Base-by-base conservation (phyloP, 306 rosid species). In the Oxytropis ochrocephala region DNA sequence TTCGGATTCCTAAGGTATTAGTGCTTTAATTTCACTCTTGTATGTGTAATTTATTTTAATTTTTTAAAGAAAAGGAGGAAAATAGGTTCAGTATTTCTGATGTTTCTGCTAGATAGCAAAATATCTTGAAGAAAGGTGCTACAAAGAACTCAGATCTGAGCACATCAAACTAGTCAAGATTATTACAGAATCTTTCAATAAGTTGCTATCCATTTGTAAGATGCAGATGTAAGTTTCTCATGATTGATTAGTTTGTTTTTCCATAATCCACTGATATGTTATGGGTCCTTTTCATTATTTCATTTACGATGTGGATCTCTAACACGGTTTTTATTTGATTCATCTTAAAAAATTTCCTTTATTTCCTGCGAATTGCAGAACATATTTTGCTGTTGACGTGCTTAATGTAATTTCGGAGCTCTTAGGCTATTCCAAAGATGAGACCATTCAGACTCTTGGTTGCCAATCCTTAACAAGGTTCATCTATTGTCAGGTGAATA, bases 81-180 rank as follows among this genome's bases (percentile, higher is more conserved):
- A 51, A 49, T 11, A 1, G 6, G 78, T 57, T 80, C 29, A 27
- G 16, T 29, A 30, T 63, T 38, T 68, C 39, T 56, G 42, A 52
- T 57, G 12, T 70, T 46, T 57, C 76, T 50, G 52, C 47, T 69
- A 95, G 99, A 95, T 95, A 70, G 97, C 89, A 16, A 95, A 89
- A 67, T 82, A 81, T 91, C 99, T 95, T 43, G 99, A 91, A 84
- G 97, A 95, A 58, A 87, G 99, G 80, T 95, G 96, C 79, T 81
- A 64, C 79, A 95, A 86, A 80, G 99, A 95, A 82, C 89, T 95
- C 55, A 79, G 89, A 74, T 66, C 80, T 30, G 96, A 79, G 62
- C 90, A 91, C 79, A 55, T 89, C 72, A 88, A 84, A 73, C 56
- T 83, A 41, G 82, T 91, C 77, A 83, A 74, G 62, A 83, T 89